Evolutionary conservation across 495 filamentous ascomycete species (phyloP), one percentile per base, ranked within the genome.

Genomic region (Cercophora scortea): DNA sequence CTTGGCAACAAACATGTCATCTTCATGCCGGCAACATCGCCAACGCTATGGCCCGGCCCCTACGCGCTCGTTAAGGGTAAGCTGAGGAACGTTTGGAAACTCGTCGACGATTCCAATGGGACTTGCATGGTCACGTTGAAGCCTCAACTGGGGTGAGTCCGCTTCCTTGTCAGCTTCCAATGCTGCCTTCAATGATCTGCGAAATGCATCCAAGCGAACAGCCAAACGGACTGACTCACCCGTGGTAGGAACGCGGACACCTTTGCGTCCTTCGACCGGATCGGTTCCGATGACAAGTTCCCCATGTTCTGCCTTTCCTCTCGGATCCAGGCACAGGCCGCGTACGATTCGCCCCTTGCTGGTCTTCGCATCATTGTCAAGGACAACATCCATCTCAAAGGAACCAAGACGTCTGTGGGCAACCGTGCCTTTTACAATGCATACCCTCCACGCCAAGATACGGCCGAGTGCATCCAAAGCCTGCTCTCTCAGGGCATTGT

Each of bases 331-430:
- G 6, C 34, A 36, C 34, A 11, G 11, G 34, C 34, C 6, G 7
- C 7, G 7, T 36, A 7, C 34, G 11, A 36, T 11, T 36, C 34
- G 34, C 49, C 49, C 3, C 39, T 51, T 10, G 49, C 39, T 13
- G 49, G 49, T 2, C 32, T 32, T 15, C 49, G 49, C 49, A 44
- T 51, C 49, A 36, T 34, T 8, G 19, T 51, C 19, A 51, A 51
- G 16, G 52, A 54, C 52, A 54, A 43, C 32, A 43, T 54, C 45
- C 19, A 49, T 17, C 15, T 54, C 25, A 25, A 32, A 6, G 46
- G 52, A 45, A 8, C 12, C 45, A 54, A 44, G 45, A 45, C 45
- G 3, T 34, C 42, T 12, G n/a, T 42, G 8, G 19, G 51, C 39
- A 53, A 48, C 38, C 35, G 45, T 13, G 32, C 45, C 2, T 53